Evolutionary conservation across 768 basidiomycete species (phyloP), one percentile per base, ranked within the genome.

Genomic region (Mrakia blollopis): DNA sequence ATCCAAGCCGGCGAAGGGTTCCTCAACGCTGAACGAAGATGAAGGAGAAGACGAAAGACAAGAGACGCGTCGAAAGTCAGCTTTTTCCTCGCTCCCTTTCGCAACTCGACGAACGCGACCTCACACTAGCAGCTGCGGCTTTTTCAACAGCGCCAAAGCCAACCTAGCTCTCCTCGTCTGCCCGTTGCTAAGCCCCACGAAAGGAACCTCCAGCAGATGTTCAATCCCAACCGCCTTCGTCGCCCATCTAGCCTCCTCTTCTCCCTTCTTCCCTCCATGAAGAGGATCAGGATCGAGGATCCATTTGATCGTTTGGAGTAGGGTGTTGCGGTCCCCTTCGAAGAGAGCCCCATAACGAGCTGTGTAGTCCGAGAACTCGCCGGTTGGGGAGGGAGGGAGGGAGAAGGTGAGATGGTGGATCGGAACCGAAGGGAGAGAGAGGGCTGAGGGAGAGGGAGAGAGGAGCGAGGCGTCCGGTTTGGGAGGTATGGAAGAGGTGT

Each of bases 311-410:
- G 69, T 78, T 16, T 94, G 86, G 11, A 90, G 86, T 32, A 95
- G 86, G 0, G 94, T 93, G 72, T 89, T 82, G 39, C 88, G 87
- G 81, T 96, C 95, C 81, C 91, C 92, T 25, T 96, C 94, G 25
- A 91, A 86, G 54, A 94, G 88, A 0, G 92, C 91, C 30, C 92
- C 93, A 82, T 98, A 98, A 3, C 94, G 89, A 3, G 94, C 93
- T 0, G 93, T 91, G 81, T 91, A 97, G 84, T 98, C 95, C 78
- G 91, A 91, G 84, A 98, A 98, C 16, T 88, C 91, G 11, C 90
- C 89, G 18, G 61, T 44, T 74, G 78, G 76, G 72, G 75, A 7
- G 79, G 60, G 80, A 80, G 67, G 75, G 37, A 18, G 81, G 82
- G 78, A 80, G 83, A 76, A 80, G 32, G 61, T 21, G 72, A 78